Base-by-base conservation (phyloP, 495 filamentous ascomycete genomes). In the Mytilinidion resinicola region DNA sequence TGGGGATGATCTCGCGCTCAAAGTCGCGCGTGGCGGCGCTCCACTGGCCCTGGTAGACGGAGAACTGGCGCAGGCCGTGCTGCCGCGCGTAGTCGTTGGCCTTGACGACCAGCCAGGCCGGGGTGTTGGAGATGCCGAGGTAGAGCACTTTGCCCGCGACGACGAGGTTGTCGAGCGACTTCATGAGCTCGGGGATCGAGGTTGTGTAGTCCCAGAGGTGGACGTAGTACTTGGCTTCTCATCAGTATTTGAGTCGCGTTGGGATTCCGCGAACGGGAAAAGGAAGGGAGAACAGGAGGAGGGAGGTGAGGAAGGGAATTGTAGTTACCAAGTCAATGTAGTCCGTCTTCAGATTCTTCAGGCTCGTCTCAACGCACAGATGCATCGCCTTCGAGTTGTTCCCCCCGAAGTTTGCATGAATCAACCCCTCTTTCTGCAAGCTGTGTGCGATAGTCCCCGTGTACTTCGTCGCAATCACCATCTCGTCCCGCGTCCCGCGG, bases 401-500 rank as follows among this genome's bases (percentile, higher is more conserved):
- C 1, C 85, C 85, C 14, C 70, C 67, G 43, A 65, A 77, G 62
- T 84, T 87, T 56, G 77, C 75, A 30, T 2, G 3, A 30, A 30
- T 30, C n/a, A 80, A 76, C 57, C 82, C 74, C 51, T 78, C 71
- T 43, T 73, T 65, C 19, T 79, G 71, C 19, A 53, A 44, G 50
- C 51, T 44, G 56, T 70, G 57, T 2, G 51, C 61, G 21, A 60
- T 64, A n/a, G 43, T 59, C 0, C 65, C 62, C 6, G 72, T 83
- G 69, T 78, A 91, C 68, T 90, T 90, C 15, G 87, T 90, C 0
- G 86, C 85, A 55, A 90, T 72, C 54, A 91, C 85, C 48, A 87
- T 77, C 56, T 83, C 69, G 55, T 86, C 83, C 0, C 84, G 74
- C 33, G 74, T 75, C 1, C 70, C 67, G 12, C 76, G 72, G n/a